Conservation (phyloP, 2,329 filamentous ascomycete species). For the Sclerotinia nivalis region DNA sequence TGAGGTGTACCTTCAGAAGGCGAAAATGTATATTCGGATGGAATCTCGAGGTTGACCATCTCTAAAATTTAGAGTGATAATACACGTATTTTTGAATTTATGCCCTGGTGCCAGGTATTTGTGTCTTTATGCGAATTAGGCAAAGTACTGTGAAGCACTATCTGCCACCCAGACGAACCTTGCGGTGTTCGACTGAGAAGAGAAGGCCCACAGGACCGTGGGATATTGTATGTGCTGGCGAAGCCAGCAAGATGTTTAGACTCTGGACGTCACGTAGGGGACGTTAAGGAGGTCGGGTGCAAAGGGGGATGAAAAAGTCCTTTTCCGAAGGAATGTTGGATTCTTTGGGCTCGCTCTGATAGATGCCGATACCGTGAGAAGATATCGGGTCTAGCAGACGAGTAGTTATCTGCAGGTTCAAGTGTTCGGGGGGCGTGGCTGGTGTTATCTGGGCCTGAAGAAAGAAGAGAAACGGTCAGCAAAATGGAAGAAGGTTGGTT, state of each 20-base stretch:
- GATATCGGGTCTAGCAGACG: constrained; percentile 86
- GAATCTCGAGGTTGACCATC: constrained; percentile 84
- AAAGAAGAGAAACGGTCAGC: constrained; percentile 26
- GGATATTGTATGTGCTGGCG: constrained; percentile 70
- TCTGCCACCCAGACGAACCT: constrained; percentile 97
- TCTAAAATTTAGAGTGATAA: constrained; percentile 47
- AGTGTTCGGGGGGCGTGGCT: constrained; percentile 44
- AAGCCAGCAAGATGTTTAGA: constrained; percentile 60
- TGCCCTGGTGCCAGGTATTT: constrained; percentile 6
- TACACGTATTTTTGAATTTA: constrained; percentile 18
- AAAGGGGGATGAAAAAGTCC: constrained; percentile 79
- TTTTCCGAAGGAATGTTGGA: constrained; percentile 87
- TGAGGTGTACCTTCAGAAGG: constrained; percentile 82
- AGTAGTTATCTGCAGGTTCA: constrained; percentile 59
- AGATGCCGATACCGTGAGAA: constrained; percentile 79
- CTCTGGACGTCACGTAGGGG: constrained; percentile 63
- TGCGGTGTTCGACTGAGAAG: constrained; percentile 90
- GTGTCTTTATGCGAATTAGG: constrained; percentile 24
- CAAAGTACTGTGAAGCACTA: constrained; percentile 81
- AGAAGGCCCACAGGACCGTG: constrained; percentile 88
- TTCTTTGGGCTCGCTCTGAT: constrained; percentile 62
- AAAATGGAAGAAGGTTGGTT: background rate
- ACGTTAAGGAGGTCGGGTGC: constrained; percentile 91
- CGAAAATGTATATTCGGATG: constrained; percentile 79
- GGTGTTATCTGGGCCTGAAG: constrained; percentile 62